Percentiles rank a stretch among this genome's conserved stretches.
Evolutionary conservation across 2,329 filamentous ascomycete genomes (phyloP).

Genomic region (Calonectria pseudoreteaudii): DNA sequence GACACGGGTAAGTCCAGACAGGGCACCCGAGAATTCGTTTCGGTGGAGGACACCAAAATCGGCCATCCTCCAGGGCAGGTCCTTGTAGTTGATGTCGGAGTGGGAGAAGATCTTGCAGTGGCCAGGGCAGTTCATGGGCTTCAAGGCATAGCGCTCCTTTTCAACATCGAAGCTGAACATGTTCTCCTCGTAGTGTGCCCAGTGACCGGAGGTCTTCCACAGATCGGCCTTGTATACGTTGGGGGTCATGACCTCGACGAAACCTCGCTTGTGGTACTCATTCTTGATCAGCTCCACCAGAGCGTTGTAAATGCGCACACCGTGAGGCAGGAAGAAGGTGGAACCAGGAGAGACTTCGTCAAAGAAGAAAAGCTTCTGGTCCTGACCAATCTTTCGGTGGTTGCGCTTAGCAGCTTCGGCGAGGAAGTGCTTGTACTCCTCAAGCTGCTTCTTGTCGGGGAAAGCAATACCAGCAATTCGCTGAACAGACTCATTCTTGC

Average conservation of each 20-base stretch:
- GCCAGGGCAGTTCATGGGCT: constrained; percentile 98
- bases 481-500: constrained; percentile 93
- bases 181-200: constrained; percentile 87
- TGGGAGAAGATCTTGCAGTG: constrained; percentile 91
- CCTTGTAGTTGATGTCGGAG: constrained; percentile 83
- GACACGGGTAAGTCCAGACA: constrained; percentile 91
- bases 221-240: constrained; percentile 94
- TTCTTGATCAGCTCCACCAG: constrained; percentile 83
- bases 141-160: constrained; percentile 79
- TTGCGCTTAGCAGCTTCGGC: constrained; percentile 99
- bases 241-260: constrained; percentile 94
- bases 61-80: constrained; percentile 91
- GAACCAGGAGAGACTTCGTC: constrained; percentile 93
- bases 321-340: constrained; percentile 91
- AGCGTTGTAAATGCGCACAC: constrained; percentile 92
- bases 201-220: constrained; percentile 96
- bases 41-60: constrained; percentile 96
- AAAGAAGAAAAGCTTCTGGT: constrained; percentile 99
- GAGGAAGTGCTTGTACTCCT: constrained; percentile 93
- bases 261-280: constrained; percentile 93
- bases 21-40: constrained; percentile 93
- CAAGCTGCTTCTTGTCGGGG: constrained; percentile 94
- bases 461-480: constrained; percentile 96
- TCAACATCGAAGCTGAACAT: constrained; percentile 85
- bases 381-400: constrained; percentile 91